Evolutionary conservation across 768 basidiomycete genomes (phyloP).

Genomic region (Russula griseocarnosa): DNA sequence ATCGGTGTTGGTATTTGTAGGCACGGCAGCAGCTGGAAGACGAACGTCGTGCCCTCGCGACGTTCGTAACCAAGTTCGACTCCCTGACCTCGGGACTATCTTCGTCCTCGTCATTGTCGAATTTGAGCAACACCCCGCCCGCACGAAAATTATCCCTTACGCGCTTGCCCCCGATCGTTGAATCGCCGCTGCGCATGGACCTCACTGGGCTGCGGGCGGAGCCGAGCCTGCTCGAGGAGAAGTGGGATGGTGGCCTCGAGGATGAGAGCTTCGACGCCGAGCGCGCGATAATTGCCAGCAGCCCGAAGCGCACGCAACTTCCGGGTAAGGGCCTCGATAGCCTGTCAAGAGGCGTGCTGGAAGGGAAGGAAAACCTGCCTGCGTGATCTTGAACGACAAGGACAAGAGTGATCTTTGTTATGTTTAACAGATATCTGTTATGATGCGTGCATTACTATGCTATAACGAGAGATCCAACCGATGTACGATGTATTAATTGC

Average conservation of each 20-base stretch:
- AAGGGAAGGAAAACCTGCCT: constrained; percentile 49
- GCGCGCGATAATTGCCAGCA: constrained; percentile 26
- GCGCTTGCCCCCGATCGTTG: constrained; percentile 34
- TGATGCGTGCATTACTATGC: constrained; percentile 8
- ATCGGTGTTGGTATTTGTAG: constrained; percentile 33
- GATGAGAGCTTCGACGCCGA: constrained; percentile 37
- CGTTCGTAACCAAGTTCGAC: constrained; percentile 82
- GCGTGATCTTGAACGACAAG: constrained; percentile 15
- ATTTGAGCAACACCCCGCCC: constrained; percentile 27
- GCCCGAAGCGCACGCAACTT: constrained; percentile 31
- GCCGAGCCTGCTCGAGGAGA: constrained; percentile 38
- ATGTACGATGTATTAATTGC: constrained; percentile 15
- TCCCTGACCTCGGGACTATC: constrained; percentile 50
- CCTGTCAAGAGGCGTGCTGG: constrained; percentile 40
- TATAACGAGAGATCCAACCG: not conserved
- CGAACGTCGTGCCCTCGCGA: constrained; percentile 70
- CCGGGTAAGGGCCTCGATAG: constrained; percentile 37
- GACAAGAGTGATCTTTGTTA: constrained; percentile 5
- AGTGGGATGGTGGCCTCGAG: constrained; percentile 33
- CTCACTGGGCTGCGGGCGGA: constrained; percentile 31
- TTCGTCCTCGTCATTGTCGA: constrained; percentile 13
- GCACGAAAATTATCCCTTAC: constrained; percentile 31
- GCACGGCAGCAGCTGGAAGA: constrained; percentile 62
- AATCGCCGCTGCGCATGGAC: constrained; percentile 53
- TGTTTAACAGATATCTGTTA: constrained; percentile 1